Conservation (phyloP, 306 rosid genomes). For the Corylus avellana region DNA sequence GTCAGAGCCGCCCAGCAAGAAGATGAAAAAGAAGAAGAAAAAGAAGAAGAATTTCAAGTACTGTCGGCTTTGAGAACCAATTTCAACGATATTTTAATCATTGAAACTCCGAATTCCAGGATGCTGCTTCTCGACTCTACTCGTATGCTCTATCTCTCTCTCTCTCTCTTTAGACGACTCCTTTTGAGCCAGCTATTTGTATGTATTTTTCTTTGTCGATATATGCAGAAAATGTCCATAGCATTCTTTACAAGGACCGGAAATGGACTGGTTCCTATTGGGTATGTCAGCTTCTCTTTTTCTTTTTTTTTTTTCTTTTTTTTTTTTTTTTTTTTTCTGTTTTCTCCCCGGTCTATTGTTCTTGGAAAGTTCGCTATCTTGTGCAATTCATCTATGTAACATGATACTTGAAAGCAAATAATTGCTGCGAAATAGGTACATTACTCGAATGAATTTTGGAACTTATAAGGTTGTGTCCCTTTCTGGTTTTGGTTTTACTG, state of each 20-base stretch:
- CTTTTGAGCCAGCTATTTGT: neutral
- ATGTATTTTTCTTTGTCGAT: constrained; percentile 13
- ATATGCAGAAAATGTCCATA: constrained; percentile 72
- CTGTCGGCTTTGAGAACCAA: constrained; percentile 45
- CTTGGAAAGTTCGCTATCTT: neutral
- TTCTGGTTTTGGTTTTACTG: too few species aligned
- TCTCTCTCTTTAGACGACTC: neutral
- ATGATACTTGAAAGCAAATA: neutral
- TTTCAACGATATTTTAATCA: constrained; percentile 71
- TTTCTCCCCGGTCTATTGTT: neutral
- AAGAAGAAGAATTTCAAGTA: constrained; percentile 57
- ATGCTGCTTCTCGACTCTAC: constrained; percentile 82
- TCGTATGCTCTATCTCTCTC: constrained; percentile 31
- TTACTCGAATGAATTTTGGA: too few species aligned
- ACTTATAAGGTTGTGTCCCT: too few species aligned
- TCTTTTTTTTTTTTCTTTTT: neutral
- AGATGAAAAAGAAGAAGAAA: constrained; percentile 20
- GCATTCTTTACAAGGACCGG: constrained; percentile 69
- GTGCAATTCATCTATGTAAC: neutral
- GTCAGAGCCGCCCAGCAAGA: constrained; percentile 15
- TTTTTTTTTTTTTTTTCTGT: neutral
- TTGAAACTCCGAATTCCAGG: constrained; percentile 67
- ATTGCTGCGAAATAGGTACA: neutral
- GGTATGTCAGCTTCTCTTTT: constrained; percentile 43
- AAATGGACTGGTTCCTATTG: constrained; percentile 89